These are phyloP conservation scores for Periconia macrospinosa DNA, from an alignment of 2,329 filamentous ascomycete genomes.

Conservation along the genomic window DNA sequence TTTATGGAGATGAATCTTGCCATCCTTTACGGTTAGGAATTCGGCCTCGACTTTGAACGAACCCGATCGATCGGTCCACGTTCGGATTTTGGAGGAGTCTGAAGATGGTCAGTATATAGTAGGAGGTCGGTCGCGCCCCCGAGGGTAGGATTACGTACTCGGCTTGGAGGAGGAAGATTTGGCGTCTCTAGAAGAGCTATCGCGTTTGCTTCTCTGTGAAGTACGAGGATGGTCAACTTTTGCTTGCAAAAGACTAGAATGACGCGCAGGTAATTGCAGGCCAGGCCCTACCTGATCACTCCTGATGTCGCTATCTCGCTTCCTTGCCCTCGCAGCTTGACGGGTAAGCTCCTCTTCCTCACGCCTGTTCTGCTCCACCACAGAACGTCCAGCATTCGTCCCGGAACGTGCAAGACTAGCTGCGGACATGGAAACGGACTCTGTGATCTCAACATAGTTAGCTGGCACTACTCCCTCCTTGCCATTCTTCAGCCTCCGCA, in stretches of 20 bases:
- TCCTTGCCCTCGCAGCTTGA: slow-evolving; percentile 68
- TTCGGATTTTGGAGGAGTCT: slow-evolving; percentile 79
- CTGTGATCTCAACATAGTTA: slow-evolving; percentile 90
- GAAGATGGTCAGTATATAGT: slow-evolving; percentile 11
- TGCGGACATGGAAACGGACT: slow-evolving; percentile 58
- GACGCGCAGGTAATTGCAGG: slow-evolving; percentile 74
- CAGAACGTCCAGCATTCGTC: slow-evolving; percentile 64
- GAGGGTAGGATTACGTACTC: slow-evolving; percentile 60
- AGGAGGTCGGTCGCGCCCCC: neutral
- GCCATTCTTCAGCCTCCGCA: slow-evolving; percentile 84
- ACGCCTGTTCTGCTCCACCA: slow-evolving; percentile 73
- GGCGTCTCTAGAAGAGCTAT: slow-evolving; percentile 61
- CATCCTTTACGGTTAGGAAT: slow-evolving; percentile 90
- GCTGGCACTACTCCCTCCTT: slow-evolving; percentile 95
- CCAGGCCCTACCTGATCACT: slow-evolving; percentile 75
- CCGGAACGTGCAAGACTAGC: slow-evolving; percentile 54
- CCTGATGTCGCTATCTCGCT: slow-evolving; percentile 57
- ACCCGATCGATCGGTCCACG: slow-evolving; percentile 93
- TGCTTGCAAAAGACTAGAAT: slow-evolving; percentile 73
- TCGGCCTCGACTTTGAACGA: slow-evolving; percentile 98
- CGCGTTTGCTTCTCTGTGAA: slow-evolving; percentile 72
- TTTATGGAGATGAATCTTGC: slow-evolving; percentile 97
- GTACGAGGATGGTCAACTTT: slow-evolving; percentile 67
- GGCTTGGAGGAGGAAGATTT: slow-evolving; percentile 65
- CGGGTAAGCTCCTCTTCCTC: slow-evolving; percentile 85